Evolutionary conservation across 805 yeast species (phyloP), one percentile per base, ranked within the genome.

Genomic region (Lachancea dasiensis): DNA sequence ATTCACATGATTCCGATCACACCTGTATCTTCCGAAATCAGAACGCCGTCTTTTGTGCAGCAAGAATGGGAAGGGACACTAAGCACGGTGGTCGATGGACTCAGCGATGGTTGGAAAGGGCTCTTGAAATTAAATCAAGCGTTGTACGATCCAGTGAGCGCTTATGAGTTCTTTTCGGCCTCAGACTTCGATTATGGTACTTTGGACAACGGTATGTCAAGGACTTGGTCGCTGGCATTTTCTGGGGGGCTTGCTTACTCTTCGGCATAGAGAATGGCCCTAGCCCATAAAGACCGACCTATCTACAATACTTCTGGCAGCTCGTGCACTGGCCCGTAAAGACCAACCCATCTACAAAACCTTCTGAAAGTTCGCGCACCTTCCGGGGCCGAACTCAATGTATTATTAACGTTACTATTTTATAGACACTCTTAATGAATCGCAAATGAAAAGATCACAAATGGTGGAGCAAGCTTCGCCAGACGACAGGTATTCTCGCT

Each of bases 1-100:
- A 82, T 81, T 43, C 87, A 82, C 56, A 82, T 81, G 87, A 53
- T 82, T 26, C 89, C 89, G 16, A 63, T 75, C 20, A 79, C 84
- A 0, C 82, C 86, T 1, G 67, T 69, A 13, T 75, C 82, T 17
- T 67, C 79, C 1, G 71, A 61, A 43, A 67, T 80, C 28, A 69
- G 89, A 41, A 57, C 64, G 13, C 69, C 79, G 1, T 46, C 50
- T 3, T 77, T 70, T 58, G 81, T 72, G 3, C 44, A 60, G 36
- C 68, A 75, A 48, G 81, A 81, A 56, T 81, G 90, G 90, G 61
- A 68, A 5, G 66, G 61, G 32, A 67, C 65, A 43, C 52, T 81
- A 21, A 56, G 60, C 2, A 31, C 56, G 0, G 53, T 75, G 18
- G 65, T 72, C 14, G 66, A 52, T 19, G 45, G 50, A 2, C 61